Percentiles rank a stretch among this genome's conserved stretches.
phyloP scores from a whole-genome alignment of 768 basidiomycete genomes.

The Boletus tylopilopsis region DNA sequence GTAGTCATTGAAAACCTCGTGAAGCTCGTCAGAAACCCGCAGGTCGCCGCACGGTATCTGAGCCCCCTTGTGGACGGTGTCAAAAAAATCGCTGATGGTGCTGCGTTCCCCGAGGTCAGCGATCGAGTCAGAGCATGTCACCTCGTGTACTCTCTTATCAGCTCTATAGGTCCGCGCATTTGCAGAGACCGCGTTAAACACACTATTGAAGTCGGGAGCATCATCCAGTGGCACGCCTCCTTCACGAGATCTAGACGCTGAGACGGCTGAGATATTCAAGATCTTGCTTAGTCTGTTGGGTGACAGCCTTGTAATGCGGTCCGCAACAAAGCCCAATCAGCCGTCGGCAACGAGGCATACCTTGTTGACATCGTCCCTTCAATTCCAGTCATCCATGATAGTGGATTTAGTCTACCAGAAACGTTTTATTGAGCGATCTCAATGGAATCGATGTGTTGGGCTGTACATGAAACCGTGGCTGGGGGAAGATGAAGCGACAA shows the following conservation, averaged over 20 bases:
- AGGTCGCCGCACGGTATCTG: constrained; percentile 85
- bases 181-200: constrained; percentile 75
- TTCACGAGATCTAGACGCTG: constrained; percentile 65
- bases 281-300: constrained; percentile 61
- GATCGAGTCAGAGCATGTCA: constrained; percentile 1
- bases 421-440: constrained; percentile 47
- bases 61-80: constrained; percentile 87
- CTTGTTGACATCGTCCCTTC: constrained; percentile 55
- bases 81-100: constrained; percentile 81
- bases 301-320: constrained; percentile 38
- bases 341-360: constrained; percentile 53
- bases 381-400: constrained; percentile 70
- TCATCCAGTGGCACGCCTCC: constrained; percentile 67
- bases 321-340: constrained; percentile 44
- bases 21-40: constrained; percentile 91
- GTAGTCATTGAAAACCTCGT: constrained; percentile 95
- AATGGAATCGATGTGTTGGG: constrained; percentile 71
- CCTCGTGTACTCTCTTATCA: constrained; percentile 10
- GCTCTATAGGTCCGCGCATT: constrained; percentile 80
- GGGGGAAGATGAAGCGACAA: constrained; percentile 42
- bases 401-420: constrained; percentile 70
- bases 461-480: constrained; percentile 72
- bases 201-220: constrained; percentile 80
- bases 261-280: constrained; percentile 53
- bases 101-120: constrained; percentile 91